A percentile compares a stretch with the other conserved stretches of the same genome.
Conservation (phyloP, 345 rosid genomes). For the Mallotus nudiflorus region DNA sequence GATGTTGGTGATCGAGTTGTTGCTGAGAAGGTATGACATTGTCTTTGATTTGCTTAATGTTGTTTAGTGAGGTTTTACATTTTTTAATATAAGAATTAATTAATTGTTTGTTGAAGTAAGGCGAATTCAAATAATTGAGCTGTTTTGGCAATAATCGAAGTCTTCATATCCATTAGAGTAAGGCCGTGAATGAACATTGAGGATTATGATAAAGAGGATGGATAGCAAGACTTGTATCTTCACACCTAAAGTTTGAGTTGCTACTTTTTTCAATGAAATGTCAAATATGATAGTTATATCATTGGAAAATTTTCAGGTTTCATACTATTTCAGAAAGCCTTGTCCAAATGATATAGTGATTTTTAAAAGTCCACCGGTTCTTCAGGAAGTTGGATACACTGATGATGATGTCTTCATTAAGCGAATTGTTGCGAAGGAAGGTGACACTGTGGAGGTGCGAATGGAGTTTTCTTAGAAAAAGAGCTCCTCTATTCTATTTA, state of each 20-base stretch:
- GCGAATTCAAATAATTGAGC: not conserved
- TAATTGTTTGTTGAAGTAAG: not conserved
- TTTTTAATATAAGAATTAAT: not conserved
- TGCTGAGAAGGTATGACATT: constrained; percentile 75
- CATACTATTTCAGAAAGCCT: constrained; percentile 87
- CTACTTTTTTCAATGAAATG: not conserved
- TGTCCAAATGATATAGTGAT: constrained; percentile 92
- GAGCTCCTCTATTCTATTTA: not conserved
- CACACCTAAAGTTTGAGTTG: not conserved
- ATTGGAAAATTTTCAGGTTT: constrained; percentile 56
- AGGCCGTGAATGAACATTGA: not conserved
- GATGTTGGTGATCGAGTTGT: constrained; percentile 93
- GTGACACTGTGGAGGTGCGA: constrained; percentile 86
- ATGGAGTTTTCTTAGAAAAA: constrained; percentile 4
- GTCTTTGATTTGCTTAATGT: not conserved
- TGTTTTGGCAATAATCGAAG: not conserved
- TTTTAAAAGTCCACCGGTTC: constrained; percentile 91
- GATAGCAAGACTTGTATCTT: not conserved
- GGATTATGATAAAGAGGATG: not conserved
- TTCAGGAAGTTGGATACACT: constrained; percentile 92
- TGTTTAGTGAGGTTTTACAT: not conserved
- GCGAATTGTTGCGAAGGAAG: constrained; percentile 85
- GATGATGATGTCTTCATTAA: constrained; percentile 95
- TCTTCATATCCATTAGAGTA: not conserved
- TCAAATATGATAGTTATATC: not conserved